Base-by-base conservation (phyloP, 306 rosid species). In the Mucuna pruriens region DNA sequence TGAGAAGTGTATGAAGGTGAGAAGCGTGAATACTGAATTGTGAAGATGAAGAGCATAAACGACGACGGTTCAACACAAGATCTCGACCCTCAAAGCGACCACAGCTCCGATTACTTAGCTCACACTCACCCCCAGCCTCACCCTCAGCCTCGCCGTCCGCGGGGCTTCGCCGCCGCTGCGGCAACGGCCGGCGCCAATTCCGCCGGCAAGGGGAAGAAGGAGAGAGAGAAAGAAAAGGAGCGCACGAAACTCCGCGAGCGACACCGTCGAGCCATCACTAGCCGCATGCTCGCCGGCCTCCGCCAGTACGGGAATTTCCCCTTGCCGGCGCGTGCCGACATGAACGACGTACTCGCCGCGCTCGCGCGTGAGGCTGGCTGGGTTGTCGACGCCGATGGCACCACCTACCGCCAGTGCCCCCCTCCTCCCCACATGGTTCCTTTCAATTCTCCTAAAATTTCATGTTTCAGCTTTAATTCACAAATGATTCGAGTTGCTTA, bases 311-410 rank as follows among this genome's bases (percentile, higher is more conserved):
- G 99, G 7, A 95, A 90, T 78, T 95, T 95, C 79, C 92, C 99
- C 29, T 93, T 95, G 11, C 99, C 99, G 20, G 98, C 98, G 40
- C 99, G 99, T 44, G 99, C 99, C 2, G 99, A 95, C 61, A 95
- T 95, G 94, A 95, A 95, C 80, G 98, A 95, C 63, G 99, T 95
- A 34, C 97, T 95, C 25, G 99, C 98, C 2, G 99, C 99, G 17
- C 93, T 95, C n/a, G 99, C 99, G 9, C 93, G 98, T 64, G 96
- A 91, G 81, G 98, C 99, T 17, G 99, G 99, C 70, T 95, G 99
- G 99, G 82, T 89, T 5, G 99, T 95, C 19, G 98, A 95, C 48
- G 81, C 91, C 9, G 98, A 95, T 40, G 99, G 99, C 71, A 91
- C 94, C 64, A 93, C 99, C 2, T 93, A 89, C 45, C 86, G 99